Conservation (phyloP, 2,329 filamentous ascomycete genomes). For the Chrysoporthe puriensis region DNA sequence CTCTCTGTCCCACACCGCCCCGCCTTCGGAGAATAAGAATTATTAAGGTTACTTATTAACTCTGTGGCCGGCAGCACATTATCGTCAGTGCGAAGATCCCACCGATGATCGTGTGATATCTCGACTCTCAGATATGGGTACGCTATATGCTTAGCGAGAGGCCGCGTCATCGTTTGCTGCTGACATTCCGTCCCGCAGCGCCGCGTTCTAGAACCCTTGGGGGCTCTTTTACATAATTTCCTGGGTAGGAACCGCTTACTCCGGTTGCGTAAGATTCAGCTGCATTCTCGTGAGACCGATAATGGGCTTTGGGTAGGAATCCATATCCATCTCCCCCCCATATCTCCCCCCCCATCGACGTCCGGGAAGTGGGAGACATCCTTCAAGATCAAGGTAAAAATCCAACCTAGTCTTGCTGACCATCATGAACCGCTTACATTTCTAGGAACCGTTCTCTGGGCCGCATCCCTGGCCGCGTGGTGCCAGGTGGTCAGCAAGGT, state of each 20-base stretch:
- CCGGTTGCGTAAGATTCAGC: background rate
- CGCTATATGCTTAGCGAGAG: background rate
- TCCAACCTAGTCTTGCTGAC: background rate
- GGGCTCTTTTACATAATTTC: background rate
- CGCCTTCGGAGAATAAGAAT: background rate
- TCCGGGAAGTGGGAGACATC: background rate
- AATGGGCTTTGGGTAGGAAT: no score
- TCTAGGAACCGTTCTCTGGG: background rate
- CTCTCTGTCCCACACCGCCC: background rate
- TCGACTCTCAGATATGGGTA: background rate
- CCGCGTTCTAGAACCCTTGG: background rate
- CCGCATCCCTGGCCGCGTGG: background rate
- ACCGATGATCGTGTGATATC: background rate
- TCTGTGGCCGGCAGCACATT: background rate
- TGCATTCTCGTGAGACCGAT: background rate
- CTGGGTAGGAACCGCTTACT: background rate
- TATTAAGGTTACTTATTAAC: background rate
- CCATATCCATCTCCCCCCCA: background rate
- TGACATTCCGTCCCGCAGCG: background rate
- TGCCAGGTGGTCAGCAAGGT: background rate
- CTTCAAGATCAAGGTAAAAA: background rate
- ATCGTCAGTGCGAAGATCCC: background rate
- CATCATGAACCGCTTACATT: background rate
- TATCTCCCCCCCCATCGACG: background rate
- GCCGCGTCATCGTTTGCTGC: background rate